Evolutionary conservation across 352 stramenopile species (phyloP).

Genomic region (Aphanomyces euteiches): DNA sequence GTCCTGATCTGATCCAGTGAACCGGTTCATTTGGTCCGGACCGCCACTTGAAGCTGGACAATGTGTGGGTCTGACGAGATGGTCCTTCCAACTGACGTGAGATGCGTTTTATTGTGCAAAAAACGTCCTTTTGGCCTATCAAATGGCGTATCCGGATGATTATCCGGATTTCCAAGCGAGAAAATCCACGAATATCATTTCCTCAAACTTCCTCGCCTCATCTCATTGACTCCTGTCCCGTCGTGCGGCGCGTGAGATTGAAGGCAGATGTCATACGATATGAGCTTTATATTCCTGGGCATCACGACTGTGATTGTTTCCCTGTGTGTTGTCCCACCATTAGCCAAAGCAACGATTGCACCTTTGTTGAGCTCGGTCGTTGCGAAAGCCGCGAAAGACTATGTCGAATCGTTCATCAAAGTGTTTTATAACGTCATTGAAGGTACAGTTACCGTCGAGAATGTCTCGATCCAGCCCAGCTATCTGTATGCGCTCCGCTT

Average conservation of each 20-base stretch:
- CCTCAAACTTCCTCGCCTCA: too few species aligned
- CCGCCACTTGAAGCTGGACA: neutral
- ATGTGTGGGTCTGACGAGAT: neutral
- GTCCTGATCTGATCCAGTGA: too few species aligned
- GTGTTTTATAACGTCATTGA: slow-evolving; percentile 27
- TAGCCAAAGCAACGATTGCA: slow-evolving; percentile 27
- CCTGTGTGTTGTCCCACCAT: slow-evolving; percentile 23
- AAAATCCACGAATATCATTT: slow-evolving; percentile 14
- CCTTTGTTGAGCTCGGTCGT: slow-evolving; percentile 27
- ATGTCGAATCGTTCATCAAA: slow-evolving; percentile 17
- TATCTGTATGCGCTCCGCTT: slow-evolving; percentile 24
- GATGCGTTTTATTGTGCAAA: neutral
- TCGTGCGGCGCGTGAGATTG: too few species aligned
- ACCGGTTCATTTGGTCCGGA: too few species aligned
- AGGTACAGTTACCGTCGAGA: slow-evolving; percentile 21
- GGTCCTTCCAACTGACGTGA: neutral
- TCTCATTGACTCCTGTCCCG: too few species aligned
- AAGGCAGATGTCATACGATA: slow-evolving; percentile 24
- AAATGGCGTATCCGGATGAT: neutral
- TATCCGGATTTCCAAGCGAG: slow-evolving; percentile 1
- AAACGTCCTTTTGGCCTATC: neutral
- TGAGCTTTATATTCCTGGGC: slow-evolving; percentile 28
- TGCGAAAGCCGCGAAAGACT: slow-evolving; percentile 22
- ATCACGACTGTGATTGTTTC: slow-evolving; percentile 25
- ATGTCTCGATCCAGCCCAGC: slow-evolving; percentile 19